These are phyloP conservation scores for Hanseniaspora gamundiae DNA, from an alignment of 1,139 yeast species.

Conservation along the genomic window DNA sequence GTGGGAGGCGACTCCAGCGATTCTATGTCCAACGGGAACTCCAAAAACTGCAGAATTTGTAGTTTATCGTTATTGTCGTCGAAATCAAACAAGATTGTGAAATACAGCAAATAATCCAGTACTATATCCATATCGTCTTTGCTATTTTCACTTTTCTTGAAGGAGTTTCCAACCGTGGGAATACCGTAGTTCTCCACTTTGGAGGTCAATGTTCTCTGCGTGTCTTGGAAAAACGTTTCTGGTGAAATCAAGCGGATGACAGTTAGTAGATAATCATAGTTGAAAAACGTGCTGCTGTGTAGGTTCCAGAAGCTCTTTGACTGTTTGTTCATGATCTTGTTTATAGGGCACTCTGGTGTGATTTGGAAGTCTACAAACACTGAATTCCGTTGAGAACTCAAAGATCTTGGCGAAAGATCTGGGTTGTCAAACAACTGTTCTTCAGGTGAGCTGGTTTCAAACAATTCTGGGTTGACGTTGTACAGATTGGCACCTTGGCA, in stretches of 20 bases:
- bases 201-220: conserved; percentile 17
- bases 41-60: conserved; percentile 1
- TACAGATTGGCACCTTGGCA: conserved; percentile 18
- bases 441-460: neutral
- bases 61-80: conserved; percentile 1
- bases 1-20: neutral
- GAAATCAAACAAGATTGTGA: conserved; percentile 21
- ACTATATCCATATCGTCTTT: conserved; percentile 16
- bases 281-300: conserved; percentile 25
- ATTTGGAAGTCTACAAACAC: conserved; percentile 12
- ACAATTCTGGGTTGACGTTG: conserved; percentile 16
- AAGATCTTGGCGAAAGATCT: neutral
- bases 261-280: conserved; percentile 20
- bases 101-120: conserved; percentile 20
- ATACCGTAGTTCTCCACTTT: conserved; percentile 18
- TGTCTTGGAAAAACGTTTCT: conserved; percentile 17
- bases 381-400: neutral
- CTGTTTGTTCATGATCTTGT: conserved; percentile 24
- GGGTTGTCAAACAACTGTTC: neutral
- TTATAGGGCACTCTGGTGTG: conserved; percentile 20
- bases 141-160: conserved; percentile 12
- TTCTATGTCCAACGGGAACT: neutral
- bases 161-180: conserved; percentile 9
- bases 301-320: conserved; percentile 25
- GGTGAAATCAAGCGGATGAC: conserved; percentile 20